A percentile compares a stretch with the other conserved stretches of the same genome.
Evolutionary conservation across 441 rosid genomes (phyloP).

Genomic region (Populus hybrid): DNA sequence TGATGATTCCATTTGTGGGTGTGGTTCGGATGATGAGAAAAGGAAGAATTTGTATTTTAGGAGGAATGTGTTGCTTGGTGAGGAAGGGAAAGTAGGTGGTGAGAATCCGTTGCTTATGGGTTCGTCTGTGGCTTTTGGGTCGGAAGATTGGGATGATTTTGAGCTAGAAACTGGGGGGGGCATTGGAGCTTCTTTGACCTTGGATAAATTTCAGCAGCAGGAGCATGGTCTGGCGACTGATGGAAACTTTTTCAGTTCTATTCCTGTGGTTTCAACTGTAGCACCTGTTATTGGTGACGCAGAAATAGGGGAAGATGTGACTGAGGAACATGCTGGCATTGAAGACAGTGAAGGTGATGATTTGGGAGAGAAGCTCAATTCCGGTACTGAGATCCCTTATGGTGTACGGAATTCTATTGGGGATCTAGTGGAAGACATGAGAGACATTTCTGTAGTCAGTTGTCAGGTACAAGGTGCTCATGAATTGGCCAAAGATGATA

Average conservation of each 20-base stretch:
- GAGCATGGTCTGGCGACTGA: constrained; percentile 29
- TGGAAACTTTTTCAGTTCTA: constrained; percentile 13
- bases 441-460: constrained; percentile 34
- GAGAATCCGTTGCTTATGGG: constrained; percentile 65
- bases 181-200: constrained; percentile 34
- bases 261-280: constrained; percentile 16
- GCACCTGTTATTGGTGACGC: constrained; percentile 27
- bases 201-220: constrained; percentile 30
- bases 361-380: constrained; percentile 24
- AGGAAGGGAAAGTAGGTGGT: constrained; percentile 27
- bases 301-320: constrained; percentile 27
- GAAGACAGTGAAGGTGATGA: constrained; percentile 30
- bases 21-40: constrained; percentile 49
- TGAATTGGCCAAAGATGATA: constrained; percentile 20
- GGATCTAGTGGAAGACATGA: constrained; percentile 36
- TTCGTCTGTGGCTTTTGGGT: constrained; percentile 81
- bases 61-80: constrained; percentile 19
- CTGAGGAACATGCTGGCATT: constrained; percentile 16
- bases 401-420: constrained; percentile 27
- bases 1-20: constrained; percentile 58
- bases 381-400: constrained; percentile 14
- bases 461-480: constrained; percentile 33
- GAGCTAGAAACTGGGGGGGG: constrained; percentile 55
- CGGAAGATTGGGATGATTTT: constrained; percentile 86
- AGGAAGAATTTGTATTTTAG: constrained; percentile 28